Conservation (phyloP, 2,329 filamentous ascomycete genomes). For the Ophiostoma fasciatum region DNA sequence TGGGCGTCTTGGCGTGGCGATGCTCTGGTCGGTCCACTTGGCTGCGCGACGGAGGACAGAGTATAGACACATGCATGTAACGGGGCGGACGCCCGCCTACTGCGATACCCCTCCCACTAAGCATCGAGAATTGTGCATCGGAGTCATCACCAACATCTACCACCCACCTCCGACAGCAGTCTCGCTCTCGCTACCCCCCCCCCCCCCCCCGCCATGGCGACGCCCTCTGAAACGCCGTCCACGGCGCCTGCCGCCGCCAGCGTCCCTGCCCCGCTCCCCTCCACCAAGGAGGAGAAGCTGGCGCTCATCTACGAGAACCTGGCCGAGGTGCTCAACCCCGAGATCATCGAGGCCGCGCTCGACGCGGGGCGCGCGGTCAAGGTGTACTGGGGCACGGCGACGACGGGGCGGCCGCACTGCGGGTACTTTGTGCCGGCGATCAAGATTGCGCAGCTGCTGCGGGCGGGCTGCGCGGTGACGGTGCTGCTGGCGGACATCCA, state of each 20-base stretch:
- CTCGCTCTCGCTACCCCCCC: neutral
- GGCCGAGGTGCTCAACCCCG: slow-evolving; percentile 67
- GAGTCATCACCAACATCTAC: too few species aligned
- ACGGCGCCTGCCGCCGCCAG: too few species aligned
- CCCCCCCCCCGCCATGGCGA: slow-evolving; percentile 5
- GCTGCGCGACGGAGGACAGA: too few species aligned
- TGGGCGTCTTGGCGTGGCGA: too few species aligned
- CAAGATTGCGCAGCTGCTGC: slow-evolving; percentile 79
- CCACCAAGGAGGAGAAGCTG: slow-evolving; percentile 38
- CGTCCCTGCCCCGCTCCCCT: too few species aligned
- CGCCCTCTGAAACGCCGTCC: slow-evolving; percentile 6
- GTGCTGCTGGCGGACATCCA: slow-evolving; percentile 62
- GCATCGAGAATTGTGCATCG: too few species aligned
- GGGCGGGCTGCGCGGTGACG: slow-evolving; percentile 69
- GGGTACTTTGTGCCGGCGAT: slow-evolving; percentile 81
- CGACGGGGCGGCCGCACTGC: slow-evolving; percentile 75
- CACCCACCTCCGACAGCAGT: too few species aligned
- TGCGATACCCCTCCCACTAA: too few species aligned
- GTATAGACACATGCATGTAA: too few species aligned
- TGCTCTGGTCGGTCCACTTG: too few species aligned
- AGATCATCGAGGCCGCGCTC: slow-evolving; percentile 63
- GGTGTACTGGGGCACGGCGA: slow-evolving; percentile 82
- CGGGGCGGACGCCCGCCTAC: too few species aligned
- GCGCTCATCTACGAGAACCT: slow-evolving; percentile 68
- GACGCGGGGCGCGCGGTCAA: slow-evolving; percentile 56